Conservation (phyloP, 495 filamentous ascomycete genomes). For the Cercophora sp. region DNA sequence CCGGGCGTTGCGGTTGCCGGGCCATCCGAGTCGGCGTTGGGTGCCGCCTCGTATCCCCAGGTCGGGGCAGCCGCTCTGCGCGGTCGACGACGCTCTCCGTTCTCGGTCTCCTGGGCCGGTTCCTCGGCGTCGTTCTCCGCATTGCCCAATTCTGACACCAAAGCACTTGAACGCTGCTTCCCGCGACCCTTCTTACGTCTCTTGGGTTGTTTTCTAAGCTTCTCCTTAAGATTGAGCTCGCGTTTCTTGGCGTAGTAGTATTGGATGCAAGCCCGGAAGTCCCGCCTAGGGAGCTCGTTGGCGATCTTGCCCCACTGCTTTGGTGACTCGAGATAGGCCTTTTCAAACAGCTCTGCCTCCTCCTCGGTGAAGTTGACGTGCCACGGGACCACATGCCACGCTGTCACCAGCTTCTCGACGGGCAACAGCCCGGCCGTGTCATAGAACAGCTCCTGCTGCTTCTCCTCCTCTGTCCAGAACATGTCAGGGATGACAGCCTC, state of each 20-base stretch:
- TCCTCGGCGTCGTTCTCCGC: constrained; percentile 54
- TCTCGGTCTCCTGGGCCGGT: constrained; percentile 42
- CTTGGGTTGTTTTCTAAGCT: constrained; percentile 67
- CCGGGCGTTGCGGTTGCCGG: constrained; percentile 48
- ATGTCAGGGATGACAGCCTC: constrained; percentile 84
- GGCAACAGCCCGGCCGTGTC: constrained; percentile 71
- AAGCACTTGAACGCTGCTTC: constrained; percentile 68
- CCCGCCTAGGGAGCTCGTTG: constrained; percentile 62
- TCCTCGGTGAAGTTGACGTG: constrained; percentile 78
- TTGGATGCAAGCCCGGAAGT: constrained; percentile 81
- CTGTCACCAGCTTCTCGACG: constrained; percentile 59
- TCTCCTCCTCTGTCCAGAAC: constrained; percentile 51
- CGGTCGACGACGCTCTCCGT: constrained; percentile 48
- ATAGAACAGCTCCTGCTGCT: constrained; percentile 54
- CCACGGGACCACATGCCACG: constrained; percentile 70
- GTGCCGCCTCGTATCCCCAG: constrained; percentile 43
- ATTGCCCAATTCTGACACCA: constrained; percentile 71
- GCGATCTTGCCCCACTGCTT: constrained; percentile 95
- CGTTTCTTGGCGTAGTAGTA: constrained; percentile 97
- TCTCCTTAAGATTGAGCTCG: constrained; percentile 79
- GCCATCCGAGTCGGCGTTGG: constrained; percentile 51
- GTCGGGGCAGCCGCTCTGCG: constrained; percentile 52
- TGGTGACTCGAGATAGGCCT: constrained; percentile 71
- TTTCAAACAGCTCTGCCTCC: constrained; percentile 74
- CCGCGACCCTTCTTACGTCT: constrained; percentile 54